phyloP scores from a whole-genome alignment of 805 yeast genomes.

The Dipodascopsis uninucleata region DNA sequence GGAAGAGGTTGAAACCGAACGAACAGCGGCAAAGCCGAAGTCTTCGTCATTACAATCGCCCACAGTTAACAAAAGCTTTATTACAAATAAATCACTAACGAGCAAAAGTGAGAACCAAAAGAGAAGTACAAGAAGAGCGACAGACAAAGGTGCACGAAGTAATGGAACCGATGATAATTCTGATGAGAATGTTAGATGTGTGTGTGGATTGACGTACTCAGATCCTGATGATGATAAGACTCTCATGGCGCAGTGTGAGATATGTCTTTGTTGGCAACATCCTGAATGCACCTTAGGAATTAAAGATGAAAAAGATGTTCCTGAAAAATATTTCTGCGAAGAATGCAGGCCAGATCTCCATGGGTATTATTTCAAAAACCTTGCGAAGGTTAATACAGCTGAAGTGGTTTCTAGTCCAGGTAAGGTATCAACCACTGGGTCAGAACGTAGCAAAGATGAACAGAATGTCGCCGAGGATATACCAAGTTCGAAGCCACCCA shows the following conservation, averaged over 20 bases:
- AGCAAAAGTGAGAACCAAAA: background rate
- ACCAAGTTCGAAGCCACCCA: too few species aligned
- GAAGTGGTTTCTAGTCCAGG: too few species aligned
- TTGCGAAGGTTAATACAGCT: too few species aligned
- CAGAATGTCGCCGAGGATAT: too few species aligned
- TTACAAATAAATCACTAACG: background rate
- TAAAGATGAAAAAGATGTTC: conserved; percentile 43
- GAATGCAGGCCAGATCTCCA: conserved; percentile 44
- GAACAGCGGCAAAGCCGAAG: background rate
- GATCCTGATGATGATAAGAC: conserved; percentile 41
- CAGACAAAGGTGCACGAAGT: too few species aligned
- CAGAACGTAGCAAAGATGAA: too few species aligned
- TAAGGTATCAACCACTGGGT: too few species aligned
- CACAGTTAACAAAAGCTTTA: too few species aligned
- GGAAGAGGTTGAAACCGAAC: conserved; percentile 15
- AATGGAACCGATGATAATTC: too few species aligned
- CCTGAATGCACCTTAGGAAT: conserved; percentile 55
- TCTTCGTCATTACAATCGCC: background rate
- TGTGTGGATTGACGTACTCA: conserved; percentile 33
- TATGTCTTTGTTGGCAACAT: conserved; percentile 69
- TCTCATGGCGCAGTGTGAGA: conserved; percentile 60
- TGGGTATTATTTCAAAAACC: conserved; percentile 13
- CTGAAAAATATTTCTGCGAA: conserved; percentile 53
- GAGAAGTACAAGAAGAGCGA: conserved; percentile 27
- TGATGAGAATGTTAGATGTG: conserved; percentile 31